Evolutionary conservation across 371 early-diverging fungal species (phyloP).

Genomic region (Actinomortierella ambigua): DNA sequence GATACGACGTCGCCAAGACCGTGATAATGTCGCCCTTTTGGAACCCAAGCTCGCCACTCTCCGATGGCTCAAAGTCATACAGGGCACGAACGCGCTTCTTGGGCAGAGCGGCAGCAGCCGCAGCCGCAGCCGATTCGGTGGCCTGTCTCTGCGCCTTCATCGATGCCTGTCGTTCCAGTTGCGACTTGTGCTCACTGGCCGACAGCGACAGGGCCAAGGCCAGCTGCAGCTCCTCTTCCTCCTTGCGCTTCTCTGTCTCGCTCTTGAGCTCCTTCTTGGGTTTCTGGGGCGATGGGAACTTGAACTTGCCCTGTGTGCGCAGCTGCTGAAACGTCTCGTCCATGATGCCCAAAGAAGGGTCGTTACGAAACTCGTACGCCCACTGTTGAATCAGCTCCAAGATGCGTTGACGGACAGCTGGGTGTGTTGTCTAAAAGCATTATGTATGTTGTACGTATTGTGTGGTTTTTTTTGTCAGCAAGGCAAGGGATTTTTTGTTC

Average conservation of each 20-base stretch:
- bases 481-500: neutral
- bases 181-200: constrained; percentile 59
- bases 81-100: constrained; percentile 76
- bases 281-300: constrained; percentile 83
- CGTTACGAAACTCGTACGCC: constrained; percentile 82
- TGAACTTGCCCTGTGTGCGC: constrained; percentile 52
- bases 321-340: constrained; percentile 84
- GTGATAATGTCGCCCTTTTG: constrained; percentile 78
- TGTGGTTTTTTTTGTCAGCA: no score
- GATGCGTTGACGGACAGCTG: constrained; percentile 76
- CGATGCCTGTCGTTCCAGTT: neutral
- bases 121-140: constrained; percentile 4
- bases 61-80: constrained; percentile 85
- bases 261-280: constrained; percentile 77
- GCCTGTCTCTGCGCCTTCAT: neutral
- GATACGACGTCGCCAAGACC: constrained; percentile 83
- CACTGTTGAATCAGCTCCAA: constrained; percentile 90
- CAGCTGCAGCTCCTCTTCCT: constrained; percentile 90
- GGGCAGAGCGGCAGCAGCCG: constrained; percentile 29
- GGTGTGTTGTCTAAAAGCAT: constrained; percentile 65
- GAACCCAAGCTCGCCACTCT: constrained; percentile 84
- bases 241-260: constrained; percentile 78
- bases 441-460: neutral
- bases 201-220: constrained; percentile 92
- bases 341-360: constrained; percentile 84